phyloP scores from a whole-genome alignment of 2,329 filamentous ascomycete species.

The Colletotrichum sp. region DNA sequence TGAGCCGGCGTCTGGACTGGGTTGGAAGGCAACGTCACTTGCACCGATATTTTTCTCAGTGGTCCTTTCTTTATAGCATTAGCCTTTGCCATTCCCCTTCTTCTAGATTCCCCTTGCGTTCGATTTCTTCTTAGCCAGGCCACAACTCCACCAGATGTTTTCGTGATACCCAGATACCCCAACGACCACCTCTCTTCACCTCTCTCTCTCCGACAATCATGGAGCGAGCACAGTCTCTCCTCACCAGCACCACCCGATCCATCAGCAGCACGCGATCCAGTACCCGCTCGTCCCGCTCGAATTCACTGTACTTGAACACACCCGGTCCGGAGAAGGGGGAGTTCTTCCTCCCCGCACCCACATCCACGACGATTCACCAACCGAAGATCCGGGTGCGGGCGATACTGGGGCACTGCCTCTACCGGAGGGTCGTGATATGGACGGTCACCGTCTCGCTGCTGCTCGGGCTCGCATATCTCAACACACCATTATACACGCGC shows the following conservation, averaged over 20 bases:
- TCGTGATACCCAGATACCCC: constrained; percentile 19
- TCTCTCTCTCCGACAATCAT: constrained; percentile 16
- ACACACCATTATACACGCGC: constrained; percentile 27
- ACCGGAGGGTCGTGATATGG: constrained; percentile 59
- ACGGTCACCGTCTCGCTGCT: constrained; percentile 45
- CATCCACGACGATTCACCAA: constrained; percentile 20
- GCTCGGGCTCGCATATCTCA: constrained; percentile 45
- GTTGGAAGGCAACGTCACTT: constrained; percentile 11
- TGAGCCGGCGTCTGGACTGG: constrained; percentile 13
- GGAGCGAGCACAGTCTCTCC: constrained; percentile 23
- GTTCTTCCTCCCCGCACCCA: constrained; percentile 16
- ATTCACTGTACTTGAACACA: constrained; percentile 10
- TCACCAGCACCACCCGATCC: constrained; percentile 19
- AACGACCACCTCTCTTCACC: not conserved
- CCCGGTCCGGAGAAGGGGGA: constrained; percentile 17
- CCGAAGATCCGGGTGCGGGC: constrained; percentile 46
- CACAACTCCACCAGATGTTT: constrained; percentile 12
- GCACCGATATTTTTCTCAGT: not conserved
- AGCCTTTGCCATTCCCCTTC: constrained; percentile 1
- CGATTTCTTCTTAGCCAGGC: not conserved
- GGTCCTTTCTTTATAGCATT: constrained; percentile 14
- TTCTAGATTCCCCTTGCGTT: not conserved
- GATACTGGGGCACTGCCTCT: constrained; percentile 56
- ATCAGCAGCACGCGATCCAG: constrained; percentile 21
- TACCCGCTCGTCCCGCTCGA: constrained; percentile 22